Conservation (phyloP, 306 rosid genomes). For the Ormosia semicastrata region DNA sequence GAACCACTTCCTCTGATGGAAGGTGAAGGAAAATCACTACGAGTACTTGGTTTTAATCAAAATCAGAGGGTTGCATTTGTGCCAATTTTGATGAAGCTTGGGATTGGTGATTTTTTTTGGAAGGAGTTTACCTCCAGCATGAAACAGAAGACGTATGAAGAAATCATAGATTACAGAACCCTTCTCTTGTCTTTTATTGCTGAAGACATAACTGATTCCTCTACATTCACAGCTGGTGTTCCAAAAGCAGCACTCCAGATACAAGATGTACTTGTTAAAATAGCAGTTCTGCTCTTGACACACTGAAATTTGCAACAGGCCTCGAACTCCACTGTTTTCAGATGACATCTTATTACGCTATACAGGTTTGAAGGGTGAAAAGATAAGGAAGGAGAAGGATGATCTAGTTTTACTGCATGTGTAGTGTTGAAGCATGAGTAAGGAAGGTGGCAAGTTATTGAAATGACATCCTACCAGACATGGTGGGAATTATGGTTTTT, state of each 20-base stretch:
- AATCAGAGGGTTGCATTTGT: slow-evolving; percentile 95
- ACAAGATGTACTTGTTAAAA: slow-evolving; percentile 86
- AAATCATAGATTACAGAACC: slow-evolving; percentile 75
- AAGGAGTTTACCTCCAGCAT: slow-evolving; percentile 80
- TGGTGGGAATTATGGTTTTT: too few relatives aligned
- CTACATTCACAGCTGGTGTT: slow-evolving; percentile 92
- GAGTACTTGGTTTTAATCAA: slow-evolving; percentile 96
- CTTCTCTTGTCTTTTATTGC: slow-evolving; percentile 87
- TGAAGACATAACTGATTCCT: slow-evolving; percentile 75
- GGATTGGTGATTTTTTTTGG: slow-evolving; percentile 93
- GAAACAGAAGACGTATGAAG: slow-evolving; percentile 91
- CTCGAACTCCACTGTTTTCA: slow-evolving; percentile 58
- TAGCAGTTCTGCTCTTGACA: slow-evolving; percentile 70
- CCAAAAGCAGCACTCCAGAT: slow-evolving; percentile 96
- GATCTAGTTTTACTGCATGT: slow-evolving; percentile 59
- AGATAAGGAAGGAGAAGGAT: slow-evolving; percentile 89
- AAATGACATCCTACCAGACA: too few relatives aligned
- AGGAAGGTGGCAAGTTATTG: too few relatives aligned
- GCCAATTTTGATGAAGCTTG: slow-evolving; percentile 94
- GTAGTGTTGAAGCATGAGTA: slow-evolving; percentile 76
- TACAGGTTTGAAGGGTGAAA: slow-evolving; percentile 81
- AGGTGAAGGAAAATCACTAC: slow-evolving; percentile 95
- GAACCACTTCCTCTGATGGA: slow-evolving; percentile 96
- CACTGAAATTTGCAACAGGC: slow-evolving; percentile 62
- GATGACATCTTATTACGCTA: slow-evolving; percentile 72